Base-by-base conservation (phyloP, 352 stramenopile genomes). In the Phytophthora crassamura region DNA sequence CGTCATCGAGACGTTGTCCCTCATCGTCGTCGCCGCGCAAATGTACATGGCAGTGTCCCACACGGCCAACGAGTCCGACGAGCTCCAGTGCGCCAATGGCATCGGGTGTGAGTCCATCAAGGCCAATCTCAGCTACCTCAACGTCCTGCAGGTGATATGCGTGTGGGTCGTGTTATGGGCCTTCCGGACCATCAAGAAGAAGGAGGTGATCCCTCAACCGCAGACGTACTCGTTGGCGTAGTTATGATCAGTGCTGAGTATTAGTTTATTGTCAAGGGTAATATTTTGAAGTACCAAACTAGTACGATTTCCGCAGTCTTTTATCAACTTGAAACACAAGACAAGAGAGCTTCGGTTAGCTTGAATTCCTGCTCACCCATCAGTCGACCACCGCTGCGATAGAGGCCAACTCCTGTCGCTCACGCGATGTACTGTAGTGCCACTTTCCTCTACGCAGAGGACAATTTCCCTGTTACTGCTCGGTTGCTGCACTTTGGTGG, bases 1-100 rank as follows among this genome's bases (percentile, higher is more conserved):
- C 16, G 67, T 78, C 35, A 66, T 57, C 2, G 58, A 73, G 35
- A 64, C 58, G 22, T 34, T 78, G 12, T 74, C 69, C 1, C 49
- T 78, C 5, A 55, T 73, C 9, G 67, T 73, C 28, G 38, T 78
- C 22, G 62, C 50, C 5, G 75, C 64, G 7, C 75, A 86, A 67
- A 75, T 90, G 38, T 84, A 81, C 67, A 74, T 82, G 32, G 78
- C 66, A 2, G 52, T 84, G 14, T 63, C 36, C 4, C 64, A 72
- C 22, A 68, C 71, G 22, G 58, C 63, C 12, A 60, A 59, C 25
- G 59, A 74, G 45, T 68, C 66, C 1, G 33, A 67, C 3, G 83
- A 88, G 49, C 72, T 91, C 25, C 68, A 76, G 4, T 91, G 83
- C 30, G 80, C 83, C 10, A 90, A 90, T 34, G 83, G 80, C 7